Evolutionary conservation across 805 yeast species (phyloP).

Genomic region (Wickerhamiella nectarea): DNA sequence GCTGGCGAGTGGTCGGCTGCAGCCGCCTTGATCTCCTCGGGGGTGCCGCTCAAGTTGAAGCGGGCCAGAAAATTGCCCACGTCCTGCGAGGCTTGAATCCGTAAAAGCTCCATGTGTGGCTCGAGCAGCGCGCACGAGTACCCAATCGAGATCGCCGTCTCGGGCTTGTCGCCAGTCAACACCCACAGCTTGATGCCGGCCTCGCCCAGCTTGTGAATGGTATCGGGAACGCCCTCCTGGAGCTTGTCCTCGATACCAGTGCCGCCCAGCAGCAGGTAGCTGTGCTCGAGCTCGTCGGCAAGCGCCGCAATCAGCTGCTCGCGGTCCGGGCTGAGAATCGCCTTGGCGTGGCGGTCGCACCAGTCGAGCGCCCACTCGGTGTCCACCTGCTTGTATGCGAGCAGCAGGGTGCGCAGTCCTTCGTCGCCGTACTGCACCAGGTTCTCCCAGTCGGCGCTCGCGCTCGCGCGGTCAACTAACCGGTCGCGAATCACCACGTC

Average conservation of each 20-base stretch:
- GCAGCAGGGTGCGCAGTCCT: conserved; percentile 63
- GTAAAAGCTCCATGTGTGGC: conserved; percentile 50
- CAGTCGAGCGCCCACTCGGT: conserved; percentile 37
- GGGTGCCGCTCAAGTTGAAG: conserved; percentile 26
- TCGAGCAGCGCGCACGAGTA: conserved; percentile 61
- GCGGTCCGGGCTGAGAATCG: conserved; percentile 40
- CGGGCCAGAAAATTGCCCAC: conserved; percentile 37
- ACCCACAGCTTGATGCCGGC: conserved; percentile 81
- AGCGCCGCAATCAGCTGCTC: conserved; percentile 42
- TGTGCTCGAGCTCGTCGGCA: conserved; percentile 46
- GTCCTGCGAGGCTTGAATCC: conserved; percentile 31
- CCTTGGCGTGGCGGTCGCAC: conserved; percentile 38
- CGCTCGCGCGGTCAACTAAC: conserved; percentile 23
- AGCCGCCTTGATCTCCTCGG: conserved; percentile 37
- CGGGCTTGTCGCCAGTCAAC: conserved; percentile 69
- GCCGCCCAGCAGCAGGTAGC: conserved; percentile 50
- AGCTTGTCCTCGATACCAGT: conserved; percentile 73
- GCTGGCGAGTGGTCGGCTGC: conserved; percentile 54
- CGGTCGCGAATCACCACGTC: conserved; percentile 78
- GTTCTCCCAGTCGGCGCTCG: conserved; percentile 43
- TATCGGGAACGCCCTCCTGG: conserved; percentile 65
- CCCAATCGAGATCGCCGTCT: conserved; percentile 74
- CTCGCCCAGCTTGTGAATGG: conserved; percentile 48
- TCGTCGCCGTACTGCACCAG: conserved; percentile 60
- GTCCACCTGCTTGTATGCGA: conserved; percentile 45